Conservation (phyloP, 352 stramenopile genomes). For the Phytophthora aleatoria region DNA sequence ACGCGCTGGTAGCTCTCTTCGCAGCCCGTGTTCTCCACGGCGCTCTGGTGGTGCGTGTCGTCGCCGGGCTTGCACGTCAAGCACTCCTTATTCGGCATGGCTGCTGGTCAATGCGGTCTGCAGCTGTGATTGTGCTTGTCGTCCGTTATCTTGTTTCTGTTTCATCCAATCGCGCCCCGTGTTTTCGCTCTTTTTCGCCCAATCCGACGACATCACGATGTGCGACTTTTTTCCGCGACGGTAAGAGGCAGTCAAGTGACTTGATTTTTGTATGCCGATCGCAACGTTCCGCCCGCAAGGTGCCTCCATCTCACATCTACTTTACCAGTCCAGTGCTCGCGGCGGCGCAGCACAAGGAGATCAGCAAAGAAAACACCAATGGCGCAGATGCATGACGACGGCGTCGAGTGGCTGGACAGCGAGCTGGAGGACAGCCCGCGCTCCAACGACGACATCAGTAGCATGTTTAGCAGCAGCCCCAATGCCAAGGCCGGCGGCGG, state of each 20-base stretch:
- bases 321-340: not conserved
- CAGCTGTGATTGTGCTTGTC: conserved; percentile 1
- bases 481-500: conserved; percentile 41
- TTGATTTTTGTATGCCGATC: conserved; percentile 28
- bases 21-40: conserved; percentile 73
- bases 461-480: conserved; percentile 78
- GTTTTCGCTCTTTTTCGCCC: conserved; percentile 5
- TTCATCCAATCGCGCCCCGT: conserved; percentile 29
- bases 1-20: conserved; percentile 67
- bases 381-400: conserved; percentile 29
- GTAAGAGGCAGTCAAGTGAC: conserved; percentile 19
- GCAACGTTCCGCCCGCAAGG: conserved; percentile 2
- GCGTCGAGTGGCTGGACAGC: conserved; percentile 72
- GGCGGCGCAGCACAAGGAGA: not conserved
- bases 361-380: conserved; percentile 3
- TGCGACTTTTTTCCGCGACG: conserved; percentile 20
- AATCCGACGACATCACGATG: conserved; percentile 14
- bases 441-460: conserved; percentile 65
- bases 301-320: conserved; percentile 1
- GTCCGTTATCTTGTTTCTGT: conserved; percentile 16
- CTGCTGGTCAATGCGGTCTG: conserved; percentile 3
- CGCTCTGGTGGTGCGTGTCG: conserved; percentile 67
- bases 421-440: conserved; percentile 76
- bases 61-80: conserved; percentile 75
- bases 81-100: conserved; percentile 70